Evolutionary conservation across 2,329 filamentous ascomycete genomes (phyloP), one percentile per base, ranked within the genome.

Genomic region (Leptographium wingfieldii): DNA sequence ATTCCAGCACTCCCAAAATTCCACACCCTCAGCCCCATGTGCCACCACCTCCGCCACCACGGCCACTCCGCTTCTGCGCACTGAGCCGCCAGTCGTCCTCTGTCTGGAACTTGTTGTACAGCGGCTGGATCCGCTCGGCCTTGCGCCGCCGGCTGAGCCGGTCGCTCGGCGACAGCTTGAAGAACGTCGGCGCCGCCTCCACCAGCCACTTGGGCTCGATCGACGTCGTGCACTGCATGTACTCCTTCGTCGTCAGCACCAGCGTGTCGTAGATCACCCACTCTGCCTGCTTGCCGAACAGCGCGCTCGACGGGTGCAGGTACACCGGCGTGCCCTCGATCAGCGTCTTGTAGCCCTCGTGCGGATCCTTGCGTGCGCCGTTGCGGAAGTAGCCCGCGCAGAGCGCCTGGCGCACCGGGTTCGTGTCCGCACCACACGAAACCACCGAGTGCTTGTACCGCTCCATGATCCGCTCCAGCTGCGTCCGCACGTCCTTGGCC

Each of bases 351-450:
- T 96, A 99, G 25, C 94, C 94, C 71, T 97, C 94, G 66, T 92
- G 87, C 0, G 92, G 92, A 67, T 97, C 94, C 72, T 99, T 99
- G 67, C 94, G 85, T 0, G 94, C 92, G 1, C 88, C 84, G 72
- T 96, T 96, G 63, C 94, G 85, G 84, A 99, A 99, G 80, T 96
- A 97, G 58, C 95, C 94, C 0, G 85, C 81, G 74, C 94, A 97
- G 1, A 99, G 80, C 0, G 94, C 90, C 71, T 92, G 87, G 4
- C 94, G 85, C 3, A 97, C 90, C 68, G 88, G 88, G 66, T 87
- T 83, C 0, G 92, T 97, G 70, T 95, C 85, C 55, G 89, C 83
- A 1, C 92, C 92, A 69, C 94, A 97, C 5, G 87, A 92, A 48
- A 88, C 76, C 64, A 99, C 80, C 0, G 81, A 80, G 66, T 96